Evolutionary conservation across 441 rosid genomes (phyloP), one percentile per base, ranked within the genome.

Genomic region (Theobroma grandiflorum): DNA sequence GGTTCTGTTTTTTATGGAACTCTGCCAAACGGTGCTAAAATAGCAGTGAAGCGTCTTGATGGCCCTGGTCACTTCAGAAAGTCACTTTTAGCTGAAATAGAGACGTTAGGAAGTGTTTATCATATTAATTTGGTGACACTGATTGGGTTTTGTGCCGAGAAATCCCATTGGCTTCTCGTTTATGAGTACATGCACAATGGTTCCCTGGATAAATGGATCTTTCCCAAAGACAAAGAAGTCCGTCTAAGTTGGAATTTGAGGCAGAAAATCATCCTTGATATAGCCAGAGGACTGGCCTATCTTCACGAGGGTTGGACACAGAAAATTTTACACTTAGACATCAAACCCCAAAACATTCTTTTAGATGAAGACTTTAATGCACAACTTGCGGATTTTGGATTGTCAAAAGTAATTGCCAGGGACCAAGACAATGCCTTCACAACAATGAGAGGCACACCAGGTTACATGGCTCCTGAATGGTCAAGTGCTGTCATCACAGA

Each of bases 1-100:
- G 86, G 86, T 9, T 38, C 80, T 20, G 86, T 86, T 7, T 86
- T 68, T 55, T 57, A 81, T 35, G 86, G 86, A 8, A 71, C 38
- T 35, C 40, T 79, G 9, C 20, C 35, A 12, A 76, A 83, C n/a
- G 85, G 85, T 52, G 59, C 64, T 2, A 40, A 64, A 53, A 47
- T 83, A 11, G 84, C 76, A 1, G 83, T 81, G 16, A 85, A 85
- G 67, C 26, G 47, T 22, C 35, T 72, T 0, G 84, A 83, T 6
- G 84, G 79, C 65, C 70, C 79, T 61, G 82, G 76, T 53, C 85
- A 82, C 4, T 65, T 20, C 66, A 61, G 35, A 61, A 4, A 53
- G 8, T 85, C 74, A 80, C 78, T 61, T 77, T 74, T 8, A 69
- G 47, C 76, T 15, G 76, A 53, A 61, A 12, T n/a, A 0, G 14